Evolutionary conservation across 441 rosid species (phyloP), one percentile per base, ranked within the genome.

Genomic region (Bruguiera hainesii): DNA sequence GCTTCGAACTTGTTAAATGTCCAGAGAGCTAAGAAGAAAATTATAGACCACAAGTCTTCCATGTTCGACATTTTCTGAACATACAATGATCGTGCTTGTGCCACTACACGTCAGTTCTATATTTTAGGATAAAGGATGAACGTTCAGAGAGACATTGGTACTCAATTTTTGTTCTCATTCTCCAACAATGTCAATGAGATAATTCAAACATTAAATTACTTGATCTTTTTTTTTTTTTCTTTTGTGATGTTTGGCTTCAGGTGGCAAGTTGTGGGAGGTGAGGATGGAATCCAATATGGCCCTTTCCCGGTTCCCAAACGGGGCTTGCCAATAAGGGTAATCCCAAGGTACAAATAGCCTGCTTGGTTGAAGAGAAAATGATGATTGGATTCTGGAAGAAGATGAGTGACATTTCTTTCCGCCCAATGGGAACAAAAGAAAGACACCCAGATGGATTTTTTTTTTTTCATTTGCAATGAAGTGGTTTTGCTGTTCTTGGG

Each of bases 301-400:
- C 98, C 98, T 56, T 93, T 93, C 63, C 98, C 98, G 0, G 97
- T 93, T 23, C 97, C 98, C 61, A 87, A 81, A 74, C 78, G 69
- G 20, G 98, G 98, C 20, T 81, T 90, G 66, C 97, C 97, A 19
- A 74, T 90, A 61, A 83, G 76, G 71, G 89, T 90, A 9, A 75
- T 37, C 37, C 82, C 73, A 2, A 79, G 79, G 55, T 70, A 11
- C 28, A 29, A 26, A 29, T 15, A 62, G 70, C 73, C 26, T 56
- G n/a, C 37, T 16, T 65, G 13, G 49, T 64, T 19, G 62, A 25
- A 49, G n/a, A 56, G 65, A 65, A 58, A 53, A 23, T 55, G 28
- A 20, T 23, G 21, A 20, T 63, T 16, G 67, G 29, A 64, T 28
- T 64, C 57, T 19, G 25, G 18, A 42, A 42, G 23, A n/a, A 4